These are phyloP conservation scores for Helianthus tuberosus DNA, from an alignment of 129 eudicot species.

Conservation along the genomic window DNA sequence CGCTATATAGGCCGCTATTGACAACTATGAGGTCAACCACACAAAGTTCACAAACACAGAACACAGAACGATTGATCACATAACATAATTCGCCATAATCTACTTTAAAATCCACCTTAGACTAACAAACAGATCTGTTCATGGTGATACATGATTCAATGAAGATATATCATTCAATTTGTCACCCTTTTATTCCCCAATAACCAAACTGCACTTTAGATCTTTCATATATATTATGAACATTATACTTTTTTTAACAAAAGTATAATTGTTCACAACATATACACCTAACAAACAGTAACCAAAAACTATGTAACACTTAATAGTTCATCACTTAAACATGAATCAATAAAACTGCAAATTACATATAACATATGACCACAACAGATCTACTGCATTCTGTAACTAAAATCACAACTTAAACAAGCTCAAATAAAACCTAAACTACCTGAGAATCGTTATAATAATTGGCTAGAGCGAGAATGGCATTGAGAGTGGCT, in stretches of 20 bases:
- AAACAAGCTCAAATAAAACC: not conserved
- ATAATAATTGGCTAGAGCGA: constrained; percentile 57
- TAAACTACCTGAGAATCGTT: constrained; percentile 32
- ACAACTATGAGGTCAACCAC: no score
- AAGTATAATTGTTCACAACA: no score
- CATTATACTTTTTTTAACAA: no score
- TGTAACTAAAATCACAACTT: not conserved
- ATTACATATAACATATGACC: not conserved
- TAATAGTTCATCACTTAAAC: not conserved
- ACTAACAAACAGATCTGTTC: no score
- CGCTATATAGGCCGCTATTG: no score
- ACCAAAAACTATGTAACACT: no score
- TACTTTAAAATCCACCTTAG: not conserved
- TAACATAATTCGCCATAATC: not conserved
- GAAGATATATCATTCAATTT: no score
- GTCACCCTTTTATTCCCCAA: no score
- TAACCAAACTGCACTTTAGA: no score
- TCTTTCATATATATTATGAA: no score
- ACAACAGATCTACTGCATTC: not conserved
- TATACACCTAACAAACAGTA: no score
- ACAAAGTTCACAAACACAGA: not conserved
- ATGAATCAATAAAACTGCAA: constrained; percentile 4
- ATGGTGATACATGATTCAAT: no score
- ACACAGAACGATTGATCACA: constrained; percentile 11
- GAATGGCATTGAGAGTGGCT: constrained; percentile 79